Evolutionary conservation across 1,284 basidiomycete genomes (phyloP), one percentile per base, ranked within the genome.

Genomic region (Pseudozyma tsukubaensis): DNA sequence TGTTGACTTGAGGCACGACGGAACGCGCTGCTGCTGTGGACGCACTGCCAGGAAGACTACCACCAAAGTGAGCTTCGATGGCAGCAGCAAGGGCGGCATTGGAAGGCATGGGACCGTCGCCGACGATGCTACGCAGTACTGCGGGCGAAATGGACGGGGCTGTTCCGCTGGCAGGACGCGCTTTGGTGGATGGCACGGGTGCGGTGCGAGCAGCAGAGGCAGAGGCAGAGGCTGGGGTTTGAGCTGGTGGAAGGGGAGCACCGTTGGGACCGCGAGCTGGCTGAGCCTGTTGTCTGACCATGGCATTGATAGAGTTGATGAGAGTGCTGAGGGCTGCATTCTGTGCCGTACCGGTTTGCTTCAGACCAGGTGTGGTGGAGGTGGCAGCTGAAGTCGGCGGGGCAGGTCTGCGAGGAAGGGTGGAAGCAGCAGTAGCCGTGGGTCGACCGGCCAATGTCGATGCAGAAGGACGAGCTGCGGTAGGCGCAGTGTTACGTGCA

Each of bases 51-150:
- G 71, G 66, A 16, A 66, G 40, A 39, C 29, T 74, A 44, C 59
- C 66, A 39, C 72, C 72, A 58, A 74, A 74, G 52, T 74, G 72
- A 40, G 72, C 72, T 8, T 58, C 59, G 24, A 74, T 74, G 4
- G 72, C 72, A 36, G 72, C 72, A 11, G 66, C 72, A 43, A 74
- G 35, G 19, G 72, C 65, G 10, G 72, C 72, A 13, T 74, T 74
- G 55, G 72, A 74, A 5, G 72, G 72, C 72, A 74, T 70, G 12
- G 72, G 72, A 0, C 72, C 72, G 44, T 74, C 72, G 37, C 66
- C 72, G 8, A 74, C 66, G 21, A 74, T 74, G 58, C 59, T 74
- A 36, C 61, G 61, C 18, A 74, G 45, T 21, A 59, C 56, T 18
- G 72, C 52, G 8, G 60, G 60, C 24, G 67, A 43, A 49, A 70